Conservation (phyloP, 306 rosid genomes). For the Biancaea sappan region DNA sequence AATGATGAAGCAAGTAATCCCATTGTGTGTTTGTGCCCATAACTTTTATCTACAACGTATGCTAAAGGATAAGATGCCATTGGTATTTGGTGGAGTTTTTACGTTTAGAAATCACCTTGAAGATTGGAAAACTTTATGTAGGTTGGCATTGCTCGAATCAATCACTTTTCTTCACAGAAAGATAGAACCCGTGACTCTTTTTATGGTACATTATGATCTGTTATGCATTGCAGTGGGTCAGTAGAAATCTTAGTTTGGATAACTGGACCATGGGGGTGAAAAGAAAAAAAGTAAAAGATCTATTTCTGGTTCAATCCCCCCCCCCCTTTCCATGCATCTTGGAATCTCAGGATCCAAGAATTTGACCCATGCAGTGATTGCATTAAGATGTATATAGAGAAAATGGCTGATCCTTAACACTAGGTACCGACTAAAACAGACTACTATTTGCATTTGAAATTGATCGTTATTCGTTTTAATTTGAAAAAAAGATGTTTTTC, state of each 20-base stretch:
- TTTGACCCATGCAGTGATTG: constrained; percentile 36
- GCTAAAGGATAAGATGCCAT: constrained; percentile 13
- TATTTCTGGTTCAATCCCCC: neutral
- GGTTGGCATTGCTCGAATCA: constrained; percentile 26
- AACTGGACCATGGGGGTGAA: constrained; percentile 17
- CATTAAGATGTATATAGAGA: constrained; percentile 24
- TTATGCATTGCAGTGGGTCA: constrained; percentile 42
- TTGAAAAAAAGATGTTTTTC: neutral
- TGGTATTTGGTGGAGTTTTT: neutral
- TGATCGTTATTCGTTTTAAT: constrained; percentile 20
- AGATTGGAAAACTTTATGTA: neutral
- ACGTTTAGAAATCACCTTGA: neutral
- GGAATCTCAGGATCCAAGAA: constrained; percentile 37
- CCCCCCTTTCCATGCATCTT: constrained; percentile 23
- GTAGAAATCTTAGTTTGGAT: constrained; percentile 17
- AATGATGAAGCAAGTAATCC: constrained; percentile 9
- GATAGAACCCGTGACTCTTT: constrained; percentile 55
- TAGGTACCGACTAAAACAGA: constrained; percentile 35
- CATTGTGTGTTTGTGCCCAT: neutral
- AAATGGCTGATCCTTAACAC: constrained; percentile 33
- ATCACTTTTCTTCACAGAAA: constrained; percentile 39
- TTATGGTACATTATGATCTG: constrained; percentile 51
- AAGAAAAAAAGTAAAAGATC: neutral
- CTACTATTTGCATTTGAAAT: neutral
- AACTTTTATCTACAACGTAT: constrained; percentile 12